Evolutionary conservation across 2,329 filamentous ascomycete species (phyloP), one percentile per base, ranked within the genome.

Genomic region (Aspergillus caelatus): DNA sequence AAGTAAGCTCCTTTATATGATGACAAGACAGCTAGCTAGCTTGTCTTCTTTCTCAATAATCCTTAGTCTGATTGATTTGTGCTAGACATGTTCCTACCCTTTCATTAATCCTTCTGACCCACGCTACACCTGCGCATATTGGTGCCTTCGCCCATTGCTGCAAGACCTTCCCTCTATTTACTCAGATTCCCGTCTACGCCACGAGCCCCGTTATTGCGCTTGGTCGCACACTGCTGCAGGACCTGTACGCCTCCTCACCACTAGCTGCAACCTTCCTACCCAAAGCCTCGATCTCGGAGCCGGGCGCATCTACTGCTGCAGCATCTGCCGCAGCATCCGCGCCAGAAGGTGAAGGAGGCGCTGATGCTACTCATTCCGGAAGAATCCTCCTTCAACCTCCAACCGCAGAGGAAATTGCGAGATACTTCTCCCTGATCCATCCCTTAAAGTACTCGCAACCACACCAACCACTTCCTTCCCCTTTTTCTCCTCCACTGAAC

Each of bases 401-500:
- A 0, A 93, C 91, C 0, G 79, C 88, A 4, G 92, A 97, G 62
- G 95, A 99, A 74, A 97, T 99, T 67, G 91, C 92, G 34, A 88
- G 89, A 57, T 98, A 96, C 80, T 99, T 98, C 77, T 91, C 91
- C 26, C 85, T 92, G 11, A 94, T 99, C 68, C 92, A 96, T 67
- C 90, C 94, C 1, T 84, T 99, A 41, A 98, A 98, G 79, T 99
- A 98, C 81, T 97, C 93, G 1, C 95, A 99, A 76, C 94, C 95
- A 3, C 94, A 96, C 74, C 92, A 97, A 72, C 94, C 95, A 1
- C 84, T 93, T 1, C 88, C 91, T 0, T 95, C 93, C 6, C 90
- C 93, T 0, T 96, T 93, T 74, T 96, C 93, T 2, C 93, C 94
- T 4, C 91, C 94, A 1, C 83, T 97, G 19, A 94, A 95, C 70